Evolutionary conservation across 1,284 basidiomycete species (phyloP).

Genomic region (Sphagnurus paluster): DNA sequence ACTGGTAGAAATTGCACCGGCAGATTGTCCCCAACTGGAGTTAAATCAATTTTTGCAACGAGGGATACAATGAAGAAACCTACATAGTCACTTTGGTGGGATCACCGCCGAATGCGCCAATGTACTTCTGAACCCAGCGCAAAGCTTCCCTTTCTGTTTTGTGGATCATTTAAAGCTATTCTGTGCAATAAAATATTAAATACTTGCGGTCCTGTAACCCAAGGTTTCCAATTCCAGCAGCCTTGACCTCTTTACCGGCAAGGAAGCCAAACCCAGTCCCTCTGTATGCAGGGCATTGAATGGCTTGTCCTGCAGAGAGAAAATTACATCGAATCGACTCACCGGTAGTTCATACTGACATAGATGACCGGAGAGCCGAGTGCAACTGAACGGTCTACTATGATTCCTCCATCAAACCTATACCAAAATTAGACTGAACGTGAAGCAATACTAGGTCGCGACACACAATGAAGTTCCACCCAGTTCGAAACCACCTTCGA

Average conservation of each 20-base stretch:
- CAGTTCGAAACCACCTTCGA: constrained; percentile 43
- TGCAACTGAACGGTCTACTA: constrained; percentile 46
- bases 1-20: constrained; percentile 53
- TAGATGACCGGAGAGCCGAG: constrained; percentile 51
- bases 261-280: too few relatives aligned
- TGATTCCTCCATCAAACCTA: constrained; percentile 43
- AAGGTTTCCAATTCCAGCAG: too few relatives aligned
- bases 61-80: background rate
- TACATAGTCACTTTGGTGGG: constrained; percentile 56
- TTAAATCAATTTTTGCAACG: background rate
- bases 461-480: constrained; percentile 38
- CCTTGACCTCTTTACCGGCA: too few relatives aligned
- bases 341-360: constrained; percentile 61
- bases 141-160: constrained; percentile 58
- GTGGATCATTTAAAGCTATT: background rate
- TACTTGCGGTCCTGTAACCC: too few relatives aligned
- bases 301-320: too few relatives aligned
- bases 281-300: too few relatives aligned
- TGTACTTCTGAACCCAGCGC: constrained; percentile 68
- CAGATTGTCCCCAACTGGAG: constrained; percentile 36
- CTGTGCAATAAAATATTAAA: background rate
- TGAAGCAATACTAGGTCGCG: background rate
- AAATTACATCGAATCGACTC: too few relatives aligned
- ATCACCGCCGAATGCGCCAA: constrained; percentile 63
- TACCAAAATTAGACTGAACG: constrained; percentile 10